A percentile compares a stretch with the other conserved stretches of the same genome.
These are phyloP conservation scores for Austroboletus eburneus DNA, from an alignment of 768 basidiomycete species.

Conservation along the genomic window DNA sequence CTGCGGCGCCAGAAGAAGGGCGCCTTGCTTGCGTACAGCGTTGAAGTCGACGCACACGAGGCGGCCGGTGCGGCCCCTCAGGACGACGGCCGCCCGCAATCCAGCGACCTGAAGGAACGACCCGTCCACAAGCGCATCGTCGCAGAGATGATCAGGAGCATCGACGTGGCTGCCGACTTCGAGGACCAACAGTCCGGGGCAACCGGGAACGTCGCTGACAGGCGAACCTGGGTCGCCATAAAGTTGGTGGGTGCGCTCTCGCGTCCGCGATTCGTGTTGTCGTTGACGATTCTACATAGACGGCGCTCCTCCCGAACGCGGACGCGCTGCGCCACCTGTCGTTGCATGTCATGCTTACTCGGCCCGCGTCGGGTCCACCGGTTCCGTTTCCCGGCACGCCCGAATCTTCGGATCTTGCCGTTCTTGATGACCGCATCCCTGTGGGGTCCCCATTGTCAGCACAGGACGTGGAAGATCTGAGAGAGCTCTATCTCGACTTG, in stretches of 20 bases:
- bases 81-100: neutral
- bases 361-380: conserved; percentile 27
- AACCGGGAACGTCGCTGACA: conserved; percentile 28
- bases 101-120: conserved; percentile 14
- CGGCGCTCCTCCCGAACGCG: conserved; percentile 64
- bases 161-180: conserved; percentile 79
- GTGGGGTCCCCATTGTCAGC: conserved; percentile 35
- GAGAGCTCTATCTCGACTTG: conserved; percentile 59
- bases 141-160: conserved; percentile 68
- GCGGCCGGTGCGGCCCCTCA: conserved; percentile 31
- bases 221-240: conserved; percentile 79
- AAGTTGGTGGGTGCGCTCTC: conserved; percentile 78
- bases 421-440: conserved; percentile 34
- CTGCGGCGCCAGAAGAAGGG: conserved; percentile 71
- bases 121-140: conserved; percentile 59
- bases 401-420: conserved; percentile 51
- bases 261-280: neutral
- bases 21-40: conserved; percentile 75
- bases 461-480: conserved; percentile 58
- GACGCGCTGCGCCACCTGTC: conserved; percentile 61
- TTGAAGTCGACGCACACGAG: conserved; percentile 70
- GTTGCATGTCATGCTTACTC: conserved; percentile 45
- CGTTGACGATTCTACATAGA: conserved; percentile 34
- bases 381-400: conserved; percentile 72
- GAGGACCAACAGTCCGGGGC: conserved; percentile 49